Percentiles rank a stretch among this genome's conserved stretches.
Evolutionary conservation across 345 rosid genomes (phyloP).

Genomic region (Camelina neglecta): DNA sequence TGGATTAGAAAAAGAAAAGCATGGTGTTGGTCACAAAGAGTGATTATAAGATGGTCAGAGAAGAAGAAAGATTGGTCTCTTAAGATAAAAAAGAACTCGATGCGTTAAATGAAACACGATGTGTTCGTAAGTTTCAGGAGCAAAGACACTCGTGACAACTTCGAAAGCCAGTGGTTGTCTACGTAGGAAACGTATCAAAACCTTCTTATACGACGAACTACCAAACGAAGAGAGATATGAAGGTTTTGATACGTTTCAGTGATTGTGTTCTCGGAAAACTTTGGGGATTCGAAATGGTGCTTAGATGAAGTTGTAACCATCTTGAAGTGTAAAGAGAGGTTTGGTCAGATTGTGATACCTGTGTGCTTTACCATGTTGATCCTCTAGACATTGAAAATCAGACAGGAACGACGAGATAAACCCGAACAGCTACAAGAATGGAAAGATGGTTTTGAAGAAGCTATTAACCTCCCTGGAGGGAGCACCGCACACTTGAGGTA

Average conservation of each 20-base stretch:
- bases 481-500: slow-evolving; percentile 25
- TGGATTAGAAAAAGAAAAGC: not conserved
- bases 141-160: slow-evolving; percentile 43
- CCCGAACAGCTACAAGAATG: slow-evolving; percentile 28
- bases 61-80: not conserved
- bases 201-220: slow-evolving; percentile 33
- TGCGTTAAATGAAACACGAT: slow-evolving; percentile 31
- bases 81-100: not conserved
- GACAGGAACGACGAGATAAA: slow-evolving; percentile 26
- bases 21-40: not conserved
- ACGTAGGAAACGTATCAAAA: slow-evolving; percentile 36
- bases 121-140: slow-evolving; percentile 45
- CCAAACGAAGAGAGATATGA: slow-evolving; percentile 23
- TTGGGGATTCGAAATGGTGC: slow-evolving; percentile 43
- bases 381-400: slow-evolving; percentile 42
- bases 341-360: slow-evolving; percentile 45
- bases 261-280: slow-evolving; percentile 37
- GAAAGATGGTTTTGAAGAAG: slow-evolving; percentile 22
- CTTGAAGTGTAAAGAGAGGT: slow-evolving; percentile 35
- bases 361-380: slow-evolving; percentile 41
- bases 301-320: slow-evolving; percentile 43
- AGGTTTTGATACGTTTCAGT: slow-evolving; percentile 4
- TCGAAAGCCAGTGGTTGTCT: slow-evolving; percentile 40
- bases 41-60: not conserved
- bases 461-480: slow-evolving; percentile 37